Evolutionary conservation across 208 protist species (phyloP).

Genomic region (Trichomonas vaginalis): DNA sequence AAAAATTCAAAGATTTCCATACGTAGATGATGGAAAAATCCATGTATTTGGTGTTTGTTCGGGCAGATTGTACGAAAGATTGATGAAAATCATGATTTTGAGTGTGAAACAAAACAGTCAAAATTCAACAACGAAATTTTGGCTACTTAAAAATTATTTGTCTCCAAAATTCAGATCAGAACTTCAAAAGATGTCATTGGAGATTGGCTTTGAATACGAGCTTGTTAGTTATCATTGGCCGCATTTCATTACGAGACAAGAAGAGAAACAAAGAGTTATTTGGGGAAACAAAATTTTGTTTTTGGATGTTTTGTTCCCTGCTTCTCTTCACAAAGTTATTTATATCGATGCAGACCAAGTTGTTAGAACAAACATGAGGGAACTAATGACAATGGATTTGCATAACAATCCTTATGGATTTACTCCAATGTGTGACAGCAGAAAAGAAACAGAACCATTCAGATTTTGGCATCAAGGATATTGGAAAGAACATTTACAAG

Average conservation of each 20-base stretch:
- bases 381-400: conserved; percentile 88
- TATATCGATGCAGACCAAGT: conserved; percentile 95
- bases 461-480: conserved; percentile 36
- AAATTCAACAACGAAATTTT: conserved; percentile 81
- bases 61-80: conserved; percentile 15
- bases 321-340: conserved; percentile 76
- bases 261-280: conserved; percentile 90
- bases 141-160: conserved; percentile 88
- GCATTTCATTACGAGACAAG: conserved; percentile 73
- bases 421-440: conserved; percentile 84
- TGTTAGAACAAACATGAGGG: conserved; percentile 56
- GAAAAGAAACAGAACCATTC: conserved; percentile 66
- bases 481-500: conserved; percentile 28
- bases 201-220: conserved; percentile 67
- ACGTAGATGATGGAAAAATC: background rate
- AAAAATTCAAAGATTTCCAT: background rate
- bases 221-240: conserved; percentile 95
- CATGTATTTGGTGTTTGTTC: background rate
- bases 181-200: conserved; percentile 52
- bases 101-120: background rate
- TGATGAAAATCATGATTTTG: conserved; percentile 14
- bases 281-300: conserved; percentile 98
- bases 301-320: conserved; percentile 93
- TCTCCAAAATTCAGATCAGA: conserved; percentile 75
- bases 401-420: conserved; percentile 65